phyloP scores from a whole-genome alignment of 139 green algal species.

The Astrephomene gubernaculifera region DNA sequence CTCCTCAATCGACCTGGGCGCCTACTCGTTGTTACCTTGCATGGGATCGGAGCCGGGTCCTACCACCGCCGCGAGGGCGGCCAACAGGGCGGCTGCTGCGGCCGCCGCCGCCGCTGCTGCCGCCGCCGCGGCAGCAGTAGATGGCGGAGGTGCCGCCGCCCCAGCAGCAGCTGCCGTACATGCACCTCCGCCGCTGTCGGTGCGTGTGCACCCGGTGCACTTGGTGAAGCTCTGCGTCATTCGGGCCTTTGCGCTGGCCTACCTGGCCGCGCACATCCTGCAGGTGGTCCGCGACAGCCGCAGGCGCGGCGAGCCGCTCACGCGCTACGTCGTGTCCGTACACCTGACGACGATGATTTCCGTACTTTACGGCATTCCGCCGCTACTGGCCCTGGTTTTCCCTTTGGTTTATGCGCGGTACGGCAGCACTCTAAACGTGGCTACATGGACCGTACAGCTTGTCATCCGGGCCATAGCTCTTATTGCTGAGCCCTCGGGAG shows the following conservation, averaged over 20 bases:
- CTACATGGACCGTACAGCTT: background rate
- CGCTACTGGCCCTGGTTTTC: background rate
- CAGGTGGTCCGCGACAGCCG: slow-evolving; percentile 26
- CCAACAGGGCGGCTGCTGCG: no score
- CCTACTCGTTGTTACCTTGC: no score
- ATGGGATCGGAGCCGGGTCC: no score
- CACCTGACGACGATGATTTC: background rate
- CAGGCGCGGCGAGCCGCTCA: background rate
- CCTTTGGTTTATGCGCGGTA: background rate
- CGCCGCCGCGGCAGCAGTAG: background rate
- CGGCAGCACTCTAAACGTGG: background rate
- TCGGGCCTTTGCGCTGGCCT: slow-evolving; percentile 3
- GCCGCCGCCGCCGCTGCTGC: background rate
- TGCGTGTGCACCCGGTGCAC: slow-evolving; percentile 8
- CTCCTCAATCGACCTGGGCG: no score
- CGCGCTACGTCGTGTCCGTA: slow-evolving; percentile 6
- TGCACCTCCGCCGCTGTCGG: no score
- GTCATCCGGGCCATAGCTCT: background rate
- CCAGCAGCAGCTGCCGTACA: no score
- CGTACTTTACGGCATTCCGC: background rate
- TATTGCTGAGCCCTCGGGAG: slow-evolving; percentile 16
- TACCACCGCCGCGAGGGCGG: no score
- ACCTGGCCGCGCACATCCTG: slow-evolving; percentile 5
- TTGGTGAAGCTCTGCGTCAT: slow-evolving; percentile 34
- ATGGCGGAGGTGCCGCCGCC: background rate